Evolutionary conservation across 345 rosid species (phyloP).

Genomic region (Pugionium dolabratum): DNA sequence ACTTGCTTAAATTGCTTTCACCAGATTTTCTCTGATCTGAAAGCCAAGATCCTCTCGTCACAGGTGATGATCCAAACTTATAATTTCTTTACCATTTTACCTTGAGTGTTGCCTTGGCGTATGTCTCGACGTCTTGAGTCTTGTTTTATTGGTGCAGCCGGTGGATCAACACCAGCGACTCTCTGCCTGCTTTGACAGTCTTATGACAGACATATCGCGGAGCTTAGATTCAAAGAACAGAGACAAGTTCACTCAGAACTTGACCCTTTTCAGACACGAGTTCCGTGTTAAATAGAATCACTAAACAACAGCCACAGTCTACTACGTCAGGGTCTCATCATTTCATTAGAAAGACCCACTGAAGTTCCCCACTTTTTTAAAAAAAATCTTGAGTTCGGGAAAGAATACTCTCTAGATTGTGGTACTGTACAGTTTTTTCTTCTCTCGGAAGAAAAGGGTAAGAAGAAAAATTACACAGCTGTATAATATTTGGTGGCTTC

Average conservation of each 20-base stretch:
- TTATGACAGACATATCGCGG: slow-evolving; percentile 87
- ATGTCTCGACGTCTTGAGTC: background rate
- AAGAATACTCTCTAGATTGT: slow-evolving; percentile 19
- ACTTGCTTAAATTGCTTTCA: slow-evolving; percentile 21
- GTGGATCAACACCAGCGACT: slow-evolving; percentile 89
- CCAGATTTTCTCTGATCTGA: slow-evolving; percentile 90
- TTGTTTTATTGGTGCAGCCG: slow-evolving; percentile 56
- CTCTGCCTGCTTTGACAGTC: slow-evolving; percentile 77
- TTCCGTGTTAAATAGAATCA: slow-evolving; percentile 69
- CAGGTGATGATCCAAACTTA: slow-evolving; percentile 54
- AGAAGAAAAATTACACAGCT: slow-evolving; percentile 20
- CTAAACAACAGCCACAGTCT: slow-evolving; percentile 18
- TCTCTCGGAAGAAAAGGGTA: slow-evolving; percentile 21
- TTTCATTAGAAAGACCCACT: slow-evolving; percentile 36
- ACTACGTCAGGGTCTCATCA: slow-evolving; percentile 38
- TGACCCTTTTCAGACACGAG: slow-evolving; percentile 83
- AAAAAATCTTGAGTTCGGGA: background rate
- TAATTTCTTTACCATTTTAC: slow-evolving; percentile 11
- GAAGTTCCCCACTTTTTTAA: slow-evolving; percentile 5
- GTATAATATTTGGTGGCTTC: slow-evolving; percentile 14
- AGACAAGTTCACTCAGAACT: slow-evolving; percentile 93
- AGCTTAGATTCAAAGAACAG: slow-evolving; percentile 91
- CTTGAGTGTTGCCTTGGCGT: background rate
- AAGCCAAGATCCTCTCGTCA: slow-evolving; percentile 84
- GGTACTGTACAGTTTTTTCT: slow-evolving; percentile 34